Evolutionary conservation across 768 basidiomycete genomes (phyloP).

Genomic region (Termitomyces sp.): DNA sequence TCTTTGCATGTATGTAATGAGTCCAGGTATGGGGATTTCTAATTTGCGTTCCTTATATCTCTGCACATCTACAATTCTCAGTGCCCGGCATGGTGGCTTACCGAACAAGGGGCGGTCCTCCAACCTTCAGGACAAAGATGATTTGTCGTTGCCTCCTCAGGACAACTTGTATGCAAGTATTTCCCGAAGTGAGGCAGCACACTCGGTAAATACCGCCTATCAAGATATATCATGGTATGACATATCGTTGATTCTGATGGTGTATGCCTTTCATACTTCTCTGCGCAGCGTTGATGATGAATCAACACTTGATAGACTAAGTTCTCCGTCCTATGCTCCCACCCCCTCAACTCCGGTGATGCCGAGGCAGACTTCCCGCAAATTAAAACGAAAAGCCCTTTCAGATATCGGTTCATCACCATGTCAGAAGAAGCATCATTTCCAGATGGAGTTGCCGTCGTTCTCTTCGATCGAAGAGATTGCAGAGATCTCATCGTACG

Average conservation of each 20-base stretch:
- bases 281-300: not conserved
- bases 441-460: not conserved
- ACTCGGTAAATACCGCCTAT: not conserved
- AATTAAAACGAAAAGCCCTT: constrained; percentile 2
- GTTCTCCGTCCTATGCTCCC: constrained; percentile 1
- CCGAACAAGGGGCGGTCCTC: not conserved
- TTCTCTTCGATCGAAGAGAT: constrained; percentile 15
- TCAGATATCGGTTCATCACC: not conserved
- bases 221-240: not conserved
- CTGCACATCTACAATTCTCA: not conserved
- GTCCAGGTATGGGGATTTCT: not conserved
- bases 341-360: not conserved
- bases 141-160: not conserved
- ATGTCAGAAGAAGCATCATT: not conserved
- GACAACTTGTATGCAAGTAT: not conserved
- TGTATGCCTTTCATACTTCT: not conserved
- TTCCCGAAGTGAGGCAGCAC: not conserved
- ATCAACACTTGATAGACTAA: not conserved
- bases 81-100: not conserved
- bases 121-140: not conserved
- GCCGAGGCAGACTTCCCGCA: not conserved
- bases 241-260: not conserved
- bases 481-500: constrained; percentile 18
- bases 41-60: too few relatives aligned
- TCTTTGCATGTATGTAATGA: not conserved